Percentiles rank a stretch among this genome's conserved stretches.
Evolutionary conservation across 345 rosid genomes (phyloP).

Genomic region (Populus tremula): DNA sequence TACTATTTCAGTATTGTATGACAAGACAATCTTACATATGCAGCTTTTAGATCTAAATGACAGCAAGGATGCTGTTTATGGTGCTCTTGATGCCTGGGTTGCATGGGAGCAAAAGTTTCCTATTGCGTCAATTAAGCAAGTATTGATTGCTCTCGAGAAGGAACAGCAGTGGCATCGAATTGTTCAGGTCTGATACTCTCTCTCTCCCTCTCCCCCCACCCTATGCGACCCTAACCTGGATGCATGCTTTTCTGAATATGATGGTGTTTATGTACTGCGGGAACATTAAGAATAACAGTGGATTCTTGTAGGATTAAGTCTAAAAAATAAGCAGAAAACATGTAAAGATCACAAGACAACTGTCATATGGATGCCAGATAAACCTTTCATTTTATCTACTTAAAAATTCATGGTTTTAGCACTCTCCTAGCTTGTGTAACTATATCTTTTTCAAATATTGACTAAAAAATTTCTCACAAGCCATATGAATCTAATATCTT

Average conservation of each 20-base stretch:
- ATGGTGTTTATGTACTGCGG: background rate
- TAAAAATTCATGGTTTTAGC: background rate
- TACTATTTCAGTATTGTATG: background rate
- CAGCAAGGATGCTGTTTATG: conserved; percentile 77
- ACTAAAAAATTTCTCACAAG: background rate
- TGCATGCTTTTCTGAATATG: background rate
- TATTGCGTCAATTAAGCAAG: conserved; percentile 65
- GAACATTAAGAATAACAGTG: background rate
- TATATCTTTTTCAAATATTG: too few species aligned
- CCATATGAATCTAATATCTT: background rate
- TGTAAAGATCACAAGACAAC: background rate
- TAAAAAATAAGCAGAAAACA: background rate
- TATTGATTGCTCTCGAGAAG: conserved; percentile 65
- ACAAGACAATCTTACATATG: background rate
- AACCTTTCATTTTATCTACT: background rate
- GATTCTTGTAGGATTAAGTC: background rate
- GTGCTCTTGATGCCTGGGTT: conserved; percentile 94
- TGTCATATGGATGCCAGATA: background rate
- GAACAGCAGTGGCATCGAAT: conserved; percentile 86
- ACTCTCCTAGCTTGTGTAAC: background rate
- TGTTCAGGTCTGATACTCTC: conserved; percentile 57
- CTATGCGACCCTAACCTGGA: background rate
- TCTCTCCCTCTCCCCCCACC: conserved; percentile 2
- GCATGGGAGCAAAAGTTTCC: conserved; percentile 94
- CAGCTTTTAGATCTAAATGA: conserved; percentile 78